These are phyloP conservation scores for Silene conica DNA, from an alignment of 148 eudicot species.

Conservation along the genomic window DNA sequence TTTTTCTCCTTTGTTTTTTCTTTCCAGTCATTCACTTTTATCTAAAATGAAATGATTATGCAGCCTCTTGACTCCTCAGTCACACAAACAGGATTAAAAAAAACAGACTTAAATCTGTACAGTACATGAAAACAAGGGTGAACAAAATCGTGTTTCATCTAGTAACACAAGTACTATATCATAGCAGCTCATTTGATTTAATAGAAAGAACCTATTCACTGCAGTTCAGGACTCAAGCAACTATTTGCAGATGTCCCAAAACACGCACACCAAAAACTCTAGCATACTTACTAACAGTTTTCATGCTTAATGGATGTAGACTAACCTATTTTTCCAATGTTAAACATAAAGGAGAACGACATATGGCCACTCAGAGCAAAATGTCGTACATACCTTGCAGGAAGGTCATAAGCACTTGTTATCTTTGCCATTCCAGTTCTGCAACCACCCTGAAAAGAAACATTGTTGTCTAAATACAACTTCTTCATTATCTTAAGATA, in stretches of 20 bases:
- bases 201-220: too few species aligned
- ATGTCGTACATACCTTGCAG: constrained; percentile 62
- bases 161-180: neutral
- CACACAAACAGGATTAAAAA: neutral
- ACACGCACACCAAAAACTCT: too few species aligned
- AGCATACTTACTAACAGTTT: too few species aligned
- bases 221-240: too few species aligned
- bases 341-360: too few species aligned
- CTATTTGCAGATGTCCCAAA: too few species aligned
- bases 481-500: neutral
- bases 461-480: constrained; percentile 7
- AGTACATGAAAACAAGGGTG: constrained; percentile 7
- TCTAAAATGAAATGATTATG: neutral
- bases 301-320: neutral
- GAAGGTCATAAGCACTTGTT: constrained; percentile 92
- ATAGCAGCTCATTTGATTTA: too few species aligned
- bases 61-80: neutral
- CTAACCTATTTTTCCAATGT: too few species aligned
- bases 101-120: neutral
- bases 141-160: neutral
- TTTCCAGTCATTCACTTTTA: neutral
- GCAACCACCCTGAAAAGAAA: constrained; percentile 85
- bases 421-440: constrained; percentile 99
- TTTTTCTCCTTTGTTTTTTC: too few species aligned
- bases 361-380: too few species aligned